Base-by-base conservation (phyloP, 2,329 filamentous ascomycete species). In the Falciphora oryzae region DNA sequence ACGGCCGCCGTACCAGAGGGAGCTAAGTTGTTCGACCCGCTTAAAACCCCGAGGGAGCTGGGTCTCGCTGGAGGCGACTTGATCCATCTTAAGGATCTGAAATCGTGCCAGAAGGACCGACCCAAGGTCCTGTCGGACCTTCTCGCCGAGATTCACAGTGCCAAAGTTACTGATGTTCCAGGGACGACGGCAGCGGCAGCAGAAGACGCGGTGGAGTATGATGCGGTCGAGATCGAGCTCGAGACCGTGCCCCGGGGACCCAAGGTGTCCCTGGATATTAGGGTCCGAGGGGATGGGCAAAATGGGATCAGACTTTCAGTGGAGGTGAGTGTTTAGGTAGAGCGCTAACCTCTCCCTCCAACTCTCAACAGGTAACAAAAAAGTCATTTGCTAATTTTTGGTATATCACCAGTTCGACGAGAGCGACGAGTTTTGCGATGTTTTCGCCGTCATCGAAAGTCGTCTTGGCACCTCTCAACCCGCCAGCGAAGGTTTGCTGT, bases 81-180 rank as follows among this genome's bases (percentile, higher is more conserved):
- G 38, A 56, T 63, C 22, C 50, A 63, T 38, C 16, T 63, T 38
- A 63, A 63, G 16, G 50, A 57, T n/a, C 28, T 63, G 4, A 63
- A 13, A 27, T 27, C 11, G 3, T 2, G 28, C 10, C 35, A 31
- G 10, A 14, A 27, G 0, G 25, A 3, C 10, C 28, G 61, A 27
- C n/a, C 3, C 7, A 63, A 63, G 18, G n/a, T 53, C 13, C 27
- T 63, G 4, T 32, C 32, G 1, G 61, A 63, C 28, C n/a, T 63
- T 22, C 38, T 63, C 6, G 18, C 18, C 57, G 61, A 63, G 61
- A 3, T 60, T 25, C 29, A 29, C 11, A 13, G 22, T 29, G 16
- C 10, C 5, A 32, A 25, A 25, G 14, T 3, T 18, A 14, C 16
- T 56, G 5, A 2, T 11, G 16, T 5, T 13, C 4, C 29, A 35